Evolutionary conservation across 495 filamentous ascomycete species (phyloP).

Genomic region (Penicillium herquei): DNA sequence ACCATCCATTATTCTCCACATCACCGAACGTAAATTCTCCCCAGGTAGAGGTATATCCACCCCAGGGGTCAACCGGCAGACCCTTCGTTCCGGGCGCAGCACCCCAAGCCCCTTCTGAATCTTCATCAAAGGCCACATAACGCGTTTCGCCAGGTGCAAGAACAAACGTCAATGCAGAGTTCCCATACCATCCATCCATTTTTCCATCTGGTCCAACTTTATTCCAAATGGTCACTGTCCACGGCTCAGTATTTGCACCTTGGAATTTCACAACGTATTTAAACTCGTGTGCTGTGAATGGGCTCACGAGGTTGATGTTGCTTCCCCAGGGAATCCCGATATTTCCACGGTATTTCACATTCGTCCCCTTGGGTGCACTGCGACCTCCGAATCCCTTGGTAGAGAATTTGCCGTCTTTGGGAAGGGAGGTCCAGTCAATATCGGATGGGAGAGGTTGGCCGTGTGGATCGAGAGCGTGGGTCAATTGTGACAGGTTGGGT

Average conservation of each 20-base stretch:
- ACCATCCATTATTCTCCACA: slow-evolving; percentile 35
- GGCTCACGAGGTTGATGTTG: slow-evolving; percentile 49
- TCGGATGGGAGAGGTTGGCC: not conserved
- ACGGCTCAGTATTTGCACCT: slow-evolving; percentile 32
- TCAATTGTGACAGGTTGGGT: slow-evolving; percentile 9
- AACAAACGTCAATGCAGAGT: slow-evolving; percentile 41
- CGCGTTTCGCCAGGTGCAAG: slow-evolving; percentile 41
- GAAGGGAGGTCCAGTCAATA: slow-evolving; percentile 29
- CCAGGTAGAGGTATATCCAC: slow-evolving; percentile 45
- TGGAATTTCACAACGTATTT: slow-evolving; percentile 49
- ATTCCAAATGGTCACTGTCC: slow-evolving; percentile 54
- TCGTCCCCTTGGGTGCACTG: slow-evolving; percentile 23
- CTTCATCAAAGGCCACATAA: slow-evolving; percentile 49
- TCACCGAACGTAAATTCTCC: slow-evolving; percentile 45
- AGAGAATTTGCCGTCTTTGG: slow-evolving; percentile 21
- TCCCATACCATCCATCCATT: slow-evolving; percentile 45
- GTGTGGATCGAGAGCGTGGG: slow-evolving; percentile 10
- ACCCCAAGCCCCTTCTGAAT: slow-evolving; percentile 43
- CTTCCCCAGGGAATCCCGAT: slow-evolving; percentile 52
- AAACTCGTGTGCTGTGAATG: slow-evolving; percentile 32
- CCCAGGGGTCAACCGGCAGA: slow-evolving; percentile 32
- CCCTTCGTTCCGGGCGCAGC: slow-evolving; percentile 32
- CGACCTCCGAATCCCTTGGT: slow-evolving; percentile 29
- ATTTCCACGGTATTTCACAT: slow-evolving; percentile 44
- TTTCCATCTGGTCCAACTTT: slow-evolving; percentile 46